phyloP scores from a whole-genome alignment of 805 yeast species.

The Yarrowia sp. region DNA sequence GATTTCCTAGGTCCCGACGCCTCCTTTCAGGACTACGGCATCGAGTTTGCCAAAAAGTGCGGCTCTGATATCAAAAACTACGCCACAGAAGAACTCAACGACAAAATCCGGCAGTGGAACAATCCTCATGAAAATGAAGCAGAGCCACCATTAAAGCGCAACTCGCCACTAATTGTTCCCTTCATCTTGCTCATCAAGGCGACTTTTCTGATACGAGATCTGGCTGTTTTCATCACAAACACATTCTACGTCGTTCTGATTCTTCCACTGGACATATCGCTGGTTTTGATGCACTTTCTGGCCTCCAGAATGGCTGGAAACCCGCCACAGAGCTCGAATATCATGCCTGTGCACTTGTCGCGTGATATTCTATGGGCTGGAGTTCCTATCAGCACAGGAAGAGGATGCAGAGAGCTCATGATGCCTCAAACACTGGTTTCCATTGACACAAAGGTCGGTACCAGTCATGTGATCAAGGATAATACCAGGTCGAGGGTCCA shows the following conservation, averaged over 20 bases:
- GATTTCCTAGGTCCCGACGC: background rate
- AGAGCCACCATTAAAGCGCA: background rate
- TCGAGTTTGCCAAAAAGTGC: background rate
- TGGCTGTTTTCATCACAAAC: background rate
- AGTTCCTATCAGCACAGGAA: background rate
- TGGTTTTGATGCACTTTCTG: background rate
- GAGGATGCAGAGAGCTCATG: background rate
- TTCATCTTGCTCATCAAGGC: background rate
- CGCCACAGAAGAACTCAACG: background rate
- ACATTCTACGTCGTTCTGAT: background rate
- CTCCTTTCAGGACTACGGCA: conserved; percentile 1
- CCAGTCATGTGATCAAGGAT: background rate
- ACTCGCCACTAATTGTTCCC: background rate
- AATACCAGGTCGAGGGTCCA: background rate
- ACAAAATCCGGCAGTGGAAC: background rate
- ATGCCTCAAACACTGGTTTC: background rate
- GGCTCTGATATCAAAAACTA: background rate
- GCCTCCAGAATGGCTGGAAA: background rate
- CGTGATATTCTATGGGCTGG: conserved; percentile 10
- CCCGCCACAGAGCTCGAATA: background rate
- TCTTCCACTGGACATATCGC: background rate
- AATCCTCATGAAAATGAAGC: background rate
- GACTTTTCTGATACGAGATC: background rate
- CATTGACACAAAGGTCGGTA: background rate
- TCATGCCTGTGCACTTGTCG: background rate